Base-by-base conservation (phyloP, 331 rosid species). In the Dryas integrifolia region DNA sequence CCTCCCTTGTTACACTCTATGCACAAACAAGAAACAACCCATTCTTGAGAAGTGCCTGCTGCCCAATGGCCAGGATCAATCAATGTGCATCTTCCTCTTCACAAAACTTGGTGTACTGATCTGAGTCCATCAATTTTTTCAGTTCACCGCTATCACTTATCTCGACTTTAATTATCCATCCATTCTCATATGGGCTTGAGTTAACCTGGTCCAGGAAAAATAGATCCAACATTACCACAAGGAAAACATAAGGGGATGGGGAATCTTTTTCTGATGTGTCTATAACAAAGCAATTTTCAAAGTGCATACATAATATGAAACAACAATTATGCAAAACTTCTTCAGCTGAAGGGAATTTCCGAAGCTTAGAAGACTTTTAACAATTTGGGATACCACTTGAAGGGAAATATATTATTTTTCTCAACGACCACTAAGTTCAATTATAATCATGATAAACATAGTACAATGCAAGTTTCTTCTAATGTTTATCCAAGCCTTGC, bases 21-120 rank as follows among this genome's bases (percentile, higher is more conserved):
- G 45, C 48, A 35, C 3, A 5, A 61, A 41, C 21, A 79, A 35
- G 1, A 5, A 61, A 41, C 21, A 79, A 74, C 53, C 58, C 61
- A 58, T 38, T 44, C 16, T 47, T 4, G 48, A 26, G 11, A 4
- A 46, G 11, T 26, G 12, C 63, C 46, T 8, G 41, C 61, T 44
- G 43, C 35, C 35, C 24, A 45, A 66, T 9, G 5, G 59, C 63
- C 44, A 5, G 44, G 57, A 65, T 55, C 62, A 70, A 38, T 89
- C 85, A 94, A 67, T 89, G 96, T 74, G 95, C 88, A 73, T 95
- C 89, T 72, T 95, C 98, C 82, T 94, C 96, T 83, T 95, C 97
- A 74, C 98, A 95, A 86, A 95, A 91, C 83, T 95, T 89, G 83
- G 96, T 26, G 87, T 95, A 95, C 65, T 89, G 26, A 4, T 95